Conservation (phyloP, 176 grass and related monocot species). For the Triticum dicoccoides region DNA sequence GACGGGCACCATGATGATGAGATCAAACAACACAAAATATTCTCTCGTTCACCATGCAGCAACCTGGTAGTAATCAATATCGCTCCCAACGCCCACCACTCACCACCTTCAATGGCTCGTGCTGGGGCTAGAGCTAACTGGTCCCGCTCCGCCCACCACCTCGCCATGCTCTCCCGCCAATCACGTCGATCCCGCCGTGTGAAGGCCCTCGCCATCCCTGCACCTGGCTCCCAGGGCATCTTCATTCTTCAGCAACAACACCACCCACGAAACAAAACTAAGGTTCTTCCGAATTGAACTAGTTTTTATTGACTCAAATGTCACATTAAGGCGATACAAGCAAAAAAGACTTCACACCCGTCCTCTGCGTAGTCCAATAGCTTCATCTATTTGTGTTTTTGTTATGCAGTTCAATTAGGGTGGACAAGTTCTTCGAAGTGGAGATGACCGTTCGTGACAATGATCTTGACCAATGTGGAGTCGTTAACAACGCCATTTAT, state of each 20-base stretch:
- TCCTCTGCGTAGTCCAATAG: background rate
- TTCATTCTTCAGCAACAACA: background rate
- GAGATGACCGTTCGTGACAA: conserved; percentile 59
- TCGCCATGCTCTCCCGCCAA: background rate
- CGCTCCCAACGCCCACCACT: background rate
- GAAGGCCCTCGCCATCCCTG: background rate
- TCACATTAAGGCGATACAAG: no score
- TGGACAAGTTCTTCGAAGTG: conserved; percentile 46
- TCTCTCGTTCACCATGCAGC: background rate
- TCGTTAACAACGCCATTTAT: conserved; percentile 62
- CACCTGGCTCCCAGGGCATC: background rate
- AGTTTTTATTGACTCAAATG: no score
- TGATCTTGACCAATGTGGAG: conserved; percentile 57
- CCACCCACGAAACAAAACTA: background rate
- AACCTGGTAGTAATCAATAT: background rate
- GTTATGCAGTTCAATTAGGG: background rate
- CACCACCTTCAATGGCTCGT: background rate
- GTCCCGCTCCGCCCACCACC: background rate
- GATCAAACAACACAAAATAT: no score
- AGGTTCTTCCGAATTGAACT: background rate
- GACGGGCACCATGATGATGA: no score
- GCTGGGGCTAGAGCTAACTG: background rate
- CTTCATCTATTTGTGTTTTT: background rate
- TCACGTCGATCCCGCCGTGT: background rate
- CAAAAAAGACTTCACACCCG: no score